These are phyloP conservation scores for Candida corydali DNA, from an alignment of 805 yeast species.

Conservation along the genomic window DNA sequence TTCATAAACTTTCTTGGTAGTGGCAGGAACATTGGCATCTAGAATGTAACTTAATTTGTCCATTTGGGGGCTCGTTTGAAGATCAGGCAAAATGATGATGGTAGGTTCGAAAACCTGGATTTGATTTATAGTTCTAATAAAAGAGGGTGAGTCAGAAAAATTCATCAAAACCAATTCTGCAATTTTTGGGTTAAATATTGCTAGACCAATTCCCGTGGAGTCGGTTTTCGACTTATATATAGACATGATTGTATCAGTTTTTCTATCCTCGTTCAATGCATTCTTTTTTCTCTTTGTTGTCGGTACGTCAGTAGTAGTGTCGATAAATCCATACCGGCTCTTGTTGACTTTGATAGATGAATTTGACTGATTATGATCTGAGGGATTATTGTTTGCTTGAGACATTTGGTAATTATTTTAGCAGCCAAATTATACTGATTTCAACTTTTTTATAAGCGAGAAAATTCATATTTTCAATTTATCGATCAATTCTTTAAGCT, in stretches of 20 bases:
- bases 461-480: slow-evolving; percentile 6
- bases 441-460: background rate
- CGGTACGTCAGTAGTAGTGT: background rate
- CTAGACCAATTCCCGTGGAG: slow-evolving; percentile 7
- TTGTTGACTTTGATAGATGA: background rate
- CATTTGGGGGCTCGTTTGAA: slow-evolving; percentile 4
- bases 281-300: too few species aligned
- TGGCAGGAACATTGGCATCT: slow-evolving; percentile 2
- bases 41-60: slow-evolving; percentile 7
- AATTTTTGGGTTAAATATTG: slow-evolving; percentile 2
- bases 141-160: slow-evolving; percentile 9
- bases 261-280: too few species aligned
- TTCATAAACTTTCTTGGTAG: slow-evolving; percentile 1
- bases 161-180: slow-evolving; percentile 4
- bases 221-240: slow-evolving; percentile 8
- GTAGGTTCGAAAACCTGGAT: slow-evolving; percentile 7
- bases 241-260: slow-evolving; percentile 4
- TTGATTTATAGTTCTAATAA: slow-evolving; percentile 8
- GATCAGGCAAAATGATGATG: slow-evolving; percentile 4
- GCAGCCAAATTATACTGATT: slow-evolving; percentile 2
- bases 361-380: background rate
- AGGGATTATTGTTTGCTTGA: background rate
- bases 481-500: slow-evolving; percentile 4
- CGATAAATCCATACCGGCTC: slow-evolving; percentile 4
- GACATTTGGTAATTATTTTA: background rate